Evolutionary conservation across 2,329 filamentous ascomycete genomes (phyloP), one percentile per base, ranked within the genome.

Genomic region (Pseudogymnoascus sp.): DNA sequence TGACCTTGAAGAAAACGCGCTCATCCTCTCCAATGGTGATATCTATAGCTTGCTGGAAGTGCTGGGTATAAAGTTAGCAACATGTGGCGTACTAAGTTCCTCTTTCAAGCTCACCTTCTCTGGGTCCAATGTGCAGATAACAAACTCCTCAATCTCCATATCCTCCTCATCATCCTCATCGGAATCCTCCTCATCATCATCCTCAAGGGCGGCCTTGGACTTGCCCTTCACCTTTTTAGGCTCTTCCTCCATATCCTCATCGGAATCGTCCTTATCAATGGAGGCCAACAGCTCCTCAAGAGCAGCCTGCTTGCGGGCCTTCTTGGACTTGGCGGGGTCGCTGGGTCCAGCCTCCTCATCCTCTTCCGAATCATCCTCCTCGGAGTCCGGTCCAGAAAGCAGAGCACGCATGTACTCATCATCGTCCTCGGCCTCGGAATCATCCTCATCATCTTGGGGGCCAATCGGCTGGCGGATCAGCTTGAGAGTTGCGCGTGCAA

Each of bases 41-140:
- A 77, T 99, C 91, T 64, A 99, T 85, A 58, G 94, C 80, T 78
- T 99, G 95, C 79, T 99, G 94, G 83, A 89, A 96, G 80, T 90
- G 85, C 94, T 97, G 71, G 55, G 62, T 8, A 39, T 72, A 77
- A 68, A 58, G 45, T 65, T 63, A 60, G 41, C 58, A 25, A 25
- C 11, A 14, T 25, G 23, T 58, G 22, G 11, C 16, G 9, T 2
- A 12, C 35, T 45, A 30, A 39, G 30, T 52, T 59, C 55, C 28
- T 63, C 35, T 42, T 62, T 36, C 65, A 62, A 62, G 73, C 83
- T 75, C 87, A 97, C 94, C 80, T 88, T 90, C 76, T 91, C 86
- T 33, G 92, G 90, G 78, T 97, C 92, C 62, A 99, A 85, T 66
- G 94, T 99, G 85, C 94, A 99, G 70, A 99, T 80, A 69, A 97